Evolutionary conservation across 495 filamentous ascomycete genomes (phyloP), one percentile per base, ranked within the genome.

Genomic region (Penicillium taxi): DNA sequence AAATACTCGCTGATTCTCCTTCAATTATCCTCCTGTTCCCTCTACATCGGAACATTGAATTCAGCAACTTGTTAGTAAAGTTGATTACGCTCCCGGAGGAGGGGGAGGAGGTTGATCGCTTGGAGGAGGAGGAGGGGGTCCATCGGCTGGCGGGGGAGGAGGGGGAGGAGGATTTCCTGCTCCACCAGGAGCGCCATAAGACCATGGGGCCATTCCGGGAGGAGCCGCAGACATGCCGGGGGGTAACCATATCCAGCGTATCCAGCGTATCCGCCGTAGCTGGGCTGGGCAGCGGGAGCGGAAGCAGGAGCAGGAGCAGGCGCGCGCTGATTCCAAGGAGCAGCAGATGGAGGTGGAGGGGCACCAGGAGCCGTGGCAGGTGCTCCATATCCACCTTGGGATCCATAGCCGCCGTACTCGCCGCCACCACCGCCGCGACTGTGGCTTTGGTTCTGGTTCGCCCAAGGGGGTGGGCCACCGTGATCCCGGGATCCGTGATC

Each of bases 51-150:
- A n/a, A n/a, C n/a, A n/a, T n/a, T n/a, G n/a, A n/a, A n/a, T n/a
- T n/a, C n/a, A n/a, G n/a, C 11, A 24, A 24, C 22, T 24, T 24
- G 22, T 24, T 24, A n/a, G 6, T 24, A 24, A 6, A 24, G 22
- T n/a, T n/a, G n/a, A n/a, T n/a, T n/a, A n/a, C n/a, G n/a, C n/a
- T n/a, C n/a, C n/a, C n/a, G 82, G 81, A 38, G 83, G 82, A 11
- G 83, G 84, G 14, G 83, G 83, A 23, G 82, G 81, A 42, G 74
- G 74, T 52, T 80, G 73, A 43, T 89, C 84, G 55, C 75, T 79
- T 4, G 84, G 83, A 32, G 67, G 67, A 3, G 69, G 65, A 14
- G 67, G 84, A 1, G 84, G 84, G 28, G 83, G 83, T 22, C 74
- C 77, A 36, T 80, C 81, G 48, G 70, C 67, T 35, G 68, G 61